Evolutionary conservation across 768 basidiomycete species (phyloP).

Genomic region (Rhodotorula paludigena): DNA sequence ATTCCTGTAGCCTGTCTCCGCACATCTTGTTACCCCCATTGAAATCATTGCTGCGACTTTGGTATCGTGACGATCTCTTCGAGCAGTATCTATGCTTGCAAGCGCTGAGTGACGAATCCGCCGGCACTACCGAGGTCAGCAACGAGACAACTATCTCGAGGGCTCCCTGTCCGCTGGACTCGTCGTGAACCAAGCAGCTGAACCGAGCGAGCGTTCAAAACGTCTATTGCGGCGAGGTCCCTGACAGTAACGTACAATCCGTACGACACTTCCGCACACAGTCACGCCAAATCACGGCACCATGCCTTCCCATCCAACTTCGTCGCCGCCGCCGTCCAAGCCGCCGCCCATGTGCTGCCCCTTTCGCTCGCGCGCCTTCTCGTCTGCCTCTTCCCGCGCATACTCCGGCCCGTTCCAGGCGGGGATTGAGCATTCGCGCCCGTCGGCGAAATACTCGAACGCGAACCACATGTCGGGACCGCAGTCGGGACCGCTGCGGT

Average conservation of each 20-base stretch:
- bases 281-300: neutral
- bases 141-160: too few species aligned
- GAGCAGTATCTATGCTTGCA: too few species aligned
- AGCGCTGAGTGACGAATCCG: too few species aligned
- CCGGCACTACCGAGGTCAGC: too few species aligned
- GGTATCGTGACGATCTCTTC: too few species aligned
- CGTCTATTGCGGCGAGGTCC: too few species aligned
- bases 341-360: neutral
- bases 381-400: conserved; percentile 1
- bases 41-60: neutral
- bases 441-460: conserved; percentile 37
- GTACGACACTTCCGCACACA: too few species aligned
- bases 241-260: too few species aligned
- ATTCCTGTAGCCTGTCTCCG: neutral
- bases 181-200: too few species aligned
- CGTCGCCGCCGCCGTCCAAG: conserved; percentile 1
- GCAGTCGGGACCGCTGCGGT: conserved; percentile 23
- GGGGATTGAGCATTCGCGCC: conserved; percentile 32
- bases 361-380: neutral
- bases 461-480: conserved; percentile 38
- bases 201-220: too few species aligned
- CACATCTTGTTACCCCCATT: neutral
- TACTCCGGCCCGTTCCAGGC: conserved; percentile 40
- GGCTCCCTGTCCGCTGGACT: too few species aligned
- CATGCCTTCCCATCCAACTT: neutral